Evolutionary conservation across 2,329 filamentous ascomycete species (phyloP).

Genomic region (Talaromyces sp.): DNA sequence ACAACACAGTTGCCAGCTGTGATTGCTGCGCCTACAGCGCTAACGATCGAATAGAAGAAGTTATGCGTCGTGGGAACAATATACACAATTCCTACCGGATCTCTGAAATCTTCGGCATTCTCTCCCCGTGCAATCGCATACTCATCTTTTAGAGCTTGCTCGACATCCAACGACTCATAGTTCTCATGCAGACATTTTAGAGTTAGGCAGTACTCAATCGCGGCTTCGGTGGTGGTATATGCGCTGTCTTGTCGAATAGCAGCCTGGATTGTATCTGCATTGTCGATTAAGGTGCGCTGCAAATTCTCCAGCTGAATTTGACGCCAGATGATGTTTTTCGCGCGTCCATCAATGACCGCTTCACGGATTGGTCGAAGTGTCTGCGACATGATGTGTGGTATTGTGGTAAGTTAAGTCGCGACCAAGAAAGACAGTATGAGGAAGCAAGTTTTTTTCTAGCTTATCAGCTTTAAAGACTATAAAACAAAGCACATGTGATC

Average conservation of each 20-base stretch:
- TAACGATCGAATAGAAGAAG: constrained; percentile 47
- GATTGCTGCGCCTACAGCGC: constrained; percentile 47
- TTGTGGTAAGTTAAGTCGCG: neutral
- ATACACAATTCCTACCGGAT: constrained; percentile 35
- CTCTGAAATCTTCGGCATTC: neutral
- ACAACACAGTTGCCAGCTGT: constrained; percentile 53
- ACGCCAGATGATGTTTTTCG: constrained; percentile 13
- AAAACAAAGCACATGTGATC: neutral
- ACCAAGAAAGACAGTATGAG: neutral
- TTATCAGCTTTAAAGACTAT: neutral
- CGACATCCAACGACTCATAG: constrained; percentile 12
- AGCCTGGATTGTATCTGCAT: constrained; percentile 5
- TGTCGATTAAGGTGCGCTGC: constrained; percentile 9
- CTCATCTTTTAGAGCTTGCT: constrained; percentile 7
- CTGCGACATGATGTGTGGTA: constrained; percentile 1
- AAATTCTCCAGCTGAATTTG: constrained; percentile 17
- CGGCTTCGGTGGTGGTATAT: neutral
- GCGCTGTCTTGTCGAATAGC: constrained; percentile 3
- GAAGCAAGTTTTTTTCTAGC: neutral
- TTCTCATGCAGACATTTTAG: constrained; percentile 1
- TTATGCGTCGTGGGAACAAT: constrained; percentile 50
- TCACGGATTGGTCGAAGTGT: constrained; percentile 13
- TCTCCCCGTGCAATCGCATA: constrained; percentile 7
- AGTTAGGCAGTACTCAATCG: constrained; percentile 15
- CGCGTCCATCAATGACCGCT: constrained; percentile 16